Evolutionary conservation across 352 stramenopile species (phyloP).

Genomic region (Ochromonadaceae sp.): DNA sequence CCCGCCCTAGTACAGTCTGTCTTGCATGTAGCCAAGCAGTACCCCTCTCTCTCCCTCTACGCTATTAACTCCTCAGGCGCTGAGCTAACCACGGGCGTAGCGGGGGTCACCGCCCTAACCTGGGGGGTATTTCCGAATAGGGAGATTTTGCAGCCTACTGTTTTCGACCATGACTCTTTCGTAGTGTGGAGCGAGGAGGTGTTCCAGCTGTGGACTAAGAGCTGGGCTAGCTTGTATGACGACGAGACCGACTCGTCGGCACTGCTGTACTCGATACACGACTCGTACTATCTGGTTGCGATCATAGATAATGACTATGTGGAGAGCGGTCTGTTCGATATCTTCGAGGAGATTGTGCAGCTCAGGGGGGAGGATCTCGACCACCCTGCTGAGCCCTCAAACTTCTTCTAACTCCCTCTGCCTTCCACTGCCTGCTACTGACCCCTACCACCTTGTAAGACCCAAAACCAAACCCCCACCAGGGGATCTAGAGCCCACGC

Average conservation of each 20-base stretch:
- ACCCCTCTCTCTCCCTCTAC: conserved; percentile 45
- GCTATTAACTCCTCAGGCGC: conserved; percentile 68
- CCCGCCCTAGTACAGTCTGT: conserved; percentile 58
- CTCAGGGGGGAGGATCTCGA: no score
- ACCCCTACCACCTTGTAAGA: no score
- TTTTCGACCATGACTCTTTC: conserved; percentile 93
- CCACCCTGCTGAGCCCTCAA: no score
- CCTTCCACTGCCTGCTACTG: no score
- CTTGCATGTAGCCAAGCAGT: conserved; percentile 29
- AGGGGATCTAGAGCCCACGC: no score
- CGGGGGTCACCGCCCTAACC: conserved; percentile 83
- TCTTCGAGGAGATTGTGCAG: conserved; percentile 22
- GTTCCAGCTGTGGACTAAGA: conserved; percentile 84
- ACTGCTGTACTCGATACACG: conserved; percentile 77
- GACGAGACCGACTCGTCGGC: conserved; percentile 58
- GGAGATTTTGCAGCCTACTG: conserved; percentile 87
- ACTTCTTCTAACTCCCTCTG: no score
- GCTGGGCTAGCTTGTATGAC: conserved; percentile 91
- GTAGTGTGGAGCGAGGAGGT: conserved; percentile 86
- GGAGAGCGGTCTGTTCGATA: conserved; percentile 27
- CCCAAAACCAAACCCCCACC: no score
- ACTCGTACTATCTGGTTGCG: conserved; percentile 92
- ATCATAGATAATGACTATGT: conserved; percentile 95
- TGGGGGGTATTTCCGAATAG: conserved; percentile 95
- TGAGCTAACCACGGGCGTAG: conserved; percentile 59